Conservation (phyloP, 169 alveolate genomes). For the Blepharisma undulans region DNA sequence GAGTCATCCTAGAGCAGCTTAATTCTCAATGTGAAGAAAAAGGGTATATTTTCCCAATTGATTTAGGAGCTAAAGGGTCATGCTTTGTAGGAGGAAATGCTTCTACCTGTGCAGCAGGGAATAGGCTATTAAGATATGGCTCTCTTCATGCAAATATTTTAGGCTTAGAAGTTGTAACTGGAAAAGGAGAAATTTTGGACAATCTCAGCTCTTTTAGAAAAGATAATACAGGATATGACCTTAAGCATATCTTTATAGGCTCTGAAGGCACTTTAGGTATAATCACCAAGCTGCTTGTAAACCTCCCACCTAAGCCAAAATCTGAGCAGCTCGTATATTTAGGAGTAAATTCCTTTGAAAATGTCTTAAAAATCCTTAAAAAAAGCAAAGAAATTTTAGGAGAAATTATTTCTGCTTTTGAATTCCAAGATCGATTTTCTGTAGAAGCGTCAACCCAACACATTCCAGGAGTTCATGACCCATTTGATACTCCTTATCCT, state of each 20-base stretch:
- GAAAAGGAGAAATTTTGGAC: constrained; percentile 67
- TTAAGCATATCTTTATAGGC: constrained; percentile 85
- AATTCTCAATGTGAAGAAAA: constrained; percentile 45
- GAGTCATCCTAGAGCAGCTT: constrained; percentile 60
- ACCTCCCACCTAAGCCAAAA: constrained; percentile 61
- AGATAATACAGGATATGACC: constrained; percentile 82
- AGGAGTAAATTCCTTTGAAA: constrained; percentile 49
- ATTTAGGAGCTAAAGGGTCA: constrained; percentile 87
- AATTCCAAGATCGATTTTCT: constrained; percentile 47
- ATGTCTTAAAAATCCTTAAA: constrained; percentile 39
- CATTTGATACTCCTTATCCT: constrained; percentile 40
- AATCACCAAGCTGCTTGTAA: constrained; percentile 75
- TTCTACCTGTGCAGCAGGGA: constrained; percentile 89
- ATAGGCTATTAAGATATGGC: constrained; percentile 79
- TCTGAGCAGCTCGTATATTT: constrained; percentile 42
- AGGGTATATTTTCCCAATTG: constrained; percentile 75
- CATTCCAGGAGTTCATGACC: constrained; percentile 19
- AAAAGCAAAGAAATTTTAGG: constrained; percentile 15
- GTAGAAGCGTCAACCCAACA: not conserved
- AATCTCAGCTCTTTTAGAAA: constrained; percentile 61
- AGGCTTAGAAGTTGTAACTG: constrained; percentile 81
- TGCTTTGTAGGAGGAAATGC: constrained; percentile 88
- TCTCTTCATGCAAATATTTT: constrained; percentile 72
- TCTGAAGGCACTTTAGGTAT: constrained; percentile 88
- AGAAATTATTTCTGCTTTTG: constrained; percentile 62